phyloP scores from a whole-genome alignment of 805 yeast species.

The Naumovozyma baii region DNA sequence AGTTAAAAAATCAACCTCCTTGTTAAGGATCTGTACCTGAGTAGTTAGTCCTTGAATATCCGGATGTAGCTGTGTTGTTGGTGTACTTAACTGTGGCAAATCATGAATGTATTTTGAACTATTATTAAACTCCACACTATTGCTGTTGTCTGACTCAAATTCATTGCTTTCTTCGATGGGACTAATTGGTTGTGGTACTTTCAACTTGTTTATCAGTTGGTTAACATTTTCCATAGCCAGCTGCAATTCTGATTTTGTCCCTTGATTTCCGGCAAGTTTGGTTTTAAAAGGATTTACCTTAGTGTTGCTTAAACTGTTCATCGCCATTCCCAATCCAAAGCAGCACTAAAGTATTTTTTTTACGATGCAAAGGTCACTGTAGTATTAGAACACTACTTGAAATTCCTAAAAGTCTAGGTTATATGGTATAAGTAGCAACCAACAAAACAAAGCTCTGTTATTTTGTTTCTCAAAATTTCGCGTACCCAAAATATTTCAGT shows the following conservation, averaged over 20 bases:
- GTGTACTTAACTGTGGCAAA: neutral
- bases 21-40: neutral
- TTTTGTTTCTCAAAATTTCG: neutral
- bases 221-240: neutral
- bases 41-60: neutral
- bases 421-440: no score
- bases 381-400: no score
- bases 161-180: neutral
- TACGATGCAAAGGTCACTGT: no score
- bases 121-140: neutral
- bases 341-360: no score
- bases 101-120: neutral
- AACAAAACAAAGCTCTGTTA: no score
- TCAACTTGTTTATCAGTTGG: neutral
- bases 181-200: neutral
- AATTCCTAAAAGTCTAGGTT: no score
- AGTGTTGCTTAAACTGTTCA: neutral
- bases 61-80: neutral
- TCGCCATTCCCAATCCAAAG: neutral
- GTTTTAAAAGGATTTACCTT: no score
- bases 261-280: neutral
- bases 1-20: neutral
- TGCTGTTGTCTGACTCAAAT: neutral
- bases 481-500: neutral
- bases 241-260: neutral